A percentile compares a stretch with the other conserved stretches of the same genome.
These are phyloP conservation scores for Phaseolus lunatus DNA, from an alignment of 306 rosid species.

Conservation along the genomic window DNA sequence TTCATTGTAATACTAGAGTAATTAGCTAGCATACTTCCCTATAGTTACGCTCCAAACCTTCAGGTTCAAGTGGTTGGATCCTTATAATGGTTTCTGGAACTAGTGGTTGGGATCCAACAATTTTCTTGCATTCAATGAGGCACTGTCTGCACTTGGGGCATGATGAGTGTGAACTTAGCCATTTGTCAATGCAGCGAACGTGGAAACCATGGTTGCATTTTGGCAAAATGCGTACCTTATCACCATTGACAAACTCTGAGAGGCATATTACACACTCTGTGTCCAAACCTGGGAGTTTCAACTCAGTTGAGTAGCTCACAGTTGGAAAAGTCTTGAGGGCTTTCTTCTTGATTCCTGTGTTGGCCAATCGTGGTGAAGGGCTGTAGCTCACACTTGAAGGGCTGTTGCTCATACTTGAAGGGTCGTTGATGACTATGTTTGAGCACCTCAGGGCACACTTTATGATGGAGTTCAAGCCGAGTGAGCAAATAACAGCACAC, in stretches of 20 bases:
- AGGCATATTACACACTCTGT: conserved; percentile 81
- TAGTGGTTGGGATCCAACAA: conserved; percentile 55
- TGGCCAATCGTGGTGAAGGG: conserved; percentile 38
- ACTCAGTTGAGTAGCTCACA: conserved; percentile 60
- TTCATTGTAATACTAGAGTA: neutral
- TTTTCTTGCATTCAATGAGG: conserved; percentile 72
- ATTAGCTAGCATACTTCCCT: conserved; percentile 46
- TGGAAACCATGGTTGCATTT: conserved; percentile 94
- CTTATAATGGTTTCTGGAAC: conserved; percentile 54
- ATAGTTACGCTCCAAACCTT: conserved; percentile 61
- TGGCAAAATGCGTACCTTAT: conserved; percentile 74
- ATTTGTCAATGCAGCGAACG: conserved; percentile 80
- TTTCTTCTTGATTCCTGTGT: conserved; percentile 72
- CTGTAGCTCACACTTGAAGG: neutral
- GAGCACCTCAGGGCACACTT: conserved; percentile 76
- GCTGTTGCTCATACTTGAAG: neutral
- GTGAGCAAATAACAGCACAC: conserved; percentile 82
- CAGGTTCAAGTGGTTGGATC: conserved; percentile 67
- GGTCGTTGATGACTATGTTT: conserved; percentile 42
- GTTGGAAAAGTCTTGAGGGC: conserved; percentile 73
- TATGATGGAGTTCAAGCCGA: conserved; percentile 80
- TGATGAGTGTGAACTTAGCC: conserved; percentile 84
- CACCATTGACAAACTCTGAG: conserved; percentile 67
- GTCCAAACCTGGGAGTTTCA: conserved; percentile 62
- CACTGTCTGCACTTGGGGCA: conserved; percentile 93